phyloP scores from a whole-genome alignment of 106 monocot species.

The Allium sativum region DNA sequence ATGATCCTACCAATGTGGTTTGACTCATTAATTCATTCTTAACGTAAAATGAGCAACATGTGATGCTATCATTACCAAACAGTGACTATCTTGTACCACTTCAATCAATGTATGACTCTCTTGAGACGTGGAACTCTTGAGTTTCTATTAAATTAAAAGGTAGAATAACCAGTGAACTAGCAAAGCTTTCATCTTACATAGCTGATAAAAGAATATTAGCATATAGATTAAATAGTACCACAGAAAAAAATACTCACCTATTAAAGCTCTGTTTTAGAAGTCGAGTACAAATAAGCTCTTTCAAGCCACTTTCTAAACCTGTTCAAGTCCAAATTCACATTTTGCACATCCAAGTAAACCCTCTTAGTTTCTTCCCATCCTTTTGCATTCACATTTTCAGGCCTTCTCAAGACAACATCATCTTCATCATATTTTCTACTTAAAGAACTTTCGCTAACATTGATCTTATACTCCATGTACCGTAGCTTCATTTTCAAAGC shows the following conservation, averaged over 20 bases:
- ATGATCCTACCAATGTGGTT: no score
- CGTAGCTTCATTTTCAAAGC: slow-evolving; percentile 41
- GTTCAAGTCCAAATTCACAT: slow-evolving; percentile 48
- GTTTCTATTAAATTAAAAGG: no score
- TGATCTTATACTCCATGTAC: slow-evolving; percentile 51
- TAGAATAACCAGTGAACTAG: no score
- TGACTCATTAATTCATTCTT: no score
- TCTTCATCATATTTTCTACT: slow-evolving; percentile 23
- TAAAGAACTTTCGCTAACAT: slow-evolving; percentile 53
- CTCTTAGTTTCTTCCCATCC: slow-evolving; percentile 68
- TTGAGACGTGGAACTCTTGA: no score
- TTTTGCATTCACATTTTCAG: slow-evolving; percentile 30
- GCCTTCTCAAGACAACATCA: slow-evolving; percentile 54
- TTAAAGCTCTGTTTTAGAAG: neutral
- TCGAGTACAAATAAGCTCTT: slow-evolving; percentile 26
- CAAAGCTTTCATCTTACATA: no score
- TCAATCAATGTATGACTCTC: no score
- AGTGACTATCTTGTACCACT: no score
- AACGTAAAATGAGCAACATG: no score
- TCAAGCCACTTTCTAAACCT: slow-evolving; percentile 37
- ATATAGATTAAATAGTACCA: no score
- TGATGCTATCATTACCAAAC: no score
- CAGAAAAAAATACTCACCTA: neutral
- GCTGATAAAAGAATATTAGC: no score
- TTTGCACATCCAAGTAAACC: slow-evolving; percentile 72